Conservation (phyloP, 106 monocot genomes). For the Gastrodia elata region DNA sequence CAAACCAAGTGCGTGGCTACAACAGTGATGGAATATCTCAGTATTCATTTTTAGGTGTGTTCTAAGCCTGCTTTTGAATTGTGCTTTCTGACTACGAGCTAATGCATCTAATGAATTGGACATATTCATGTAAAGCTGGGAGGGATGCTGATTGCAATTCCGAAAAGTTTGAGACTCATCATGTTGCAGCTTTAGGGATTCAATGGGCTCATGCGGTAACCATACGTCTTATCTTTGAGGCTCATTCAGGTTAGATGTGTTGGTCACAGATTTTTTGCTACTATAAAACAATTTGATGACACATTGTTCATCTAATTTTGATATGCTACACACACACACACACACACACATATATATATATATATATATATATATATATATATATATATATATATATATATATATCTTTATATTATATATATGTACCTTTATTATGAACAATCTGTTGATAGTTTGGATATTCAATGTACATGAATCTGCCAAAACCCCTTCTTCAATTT, state of each 20-base stretch:
- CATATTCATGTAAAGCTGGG: neutral
- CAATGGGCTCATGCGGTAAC: slow-evolving; percentile 96
- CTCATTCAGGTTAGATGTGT: slow-evolving; percentile 60
- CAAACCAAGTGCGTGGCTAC: slow-evolving; percentile 87
- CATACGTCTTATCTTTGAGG: slow-evolving; percentile 80
- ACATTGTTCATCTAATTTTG: neutral
- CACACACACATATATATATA: no score
- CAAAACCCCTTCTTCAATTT: neutral
- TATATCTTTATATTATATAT: no score
- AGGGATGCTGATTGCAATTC: slow-evolving; percentile 16
- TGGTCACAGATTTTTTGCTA: neutral
- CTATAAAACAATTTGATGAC: neutral
- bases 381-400: no score
- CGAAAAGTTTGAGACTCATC: slow-evolving; percentile 45
- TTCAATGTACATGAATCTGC: neutral
- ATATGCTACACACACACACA: neutral
- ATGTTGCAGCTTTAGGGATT: slow-evolving; percentile 72
- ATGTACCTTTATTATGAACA: neutral
- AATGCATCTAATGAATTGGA: neutral
- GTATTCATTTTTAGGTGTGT: slow-evolving; percentile 75
- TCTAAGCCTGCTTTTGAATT: neutral
- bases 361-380: no score
- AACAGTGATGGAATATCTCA: slow-evolving; percentile 33
- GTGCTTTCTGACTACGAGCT: neutral
- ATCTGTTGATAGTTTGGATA: neutral